Evolutionary conservation across 257 asterid genomes (phyloP).

Genomic region (Apocynum venetum): DNA sequence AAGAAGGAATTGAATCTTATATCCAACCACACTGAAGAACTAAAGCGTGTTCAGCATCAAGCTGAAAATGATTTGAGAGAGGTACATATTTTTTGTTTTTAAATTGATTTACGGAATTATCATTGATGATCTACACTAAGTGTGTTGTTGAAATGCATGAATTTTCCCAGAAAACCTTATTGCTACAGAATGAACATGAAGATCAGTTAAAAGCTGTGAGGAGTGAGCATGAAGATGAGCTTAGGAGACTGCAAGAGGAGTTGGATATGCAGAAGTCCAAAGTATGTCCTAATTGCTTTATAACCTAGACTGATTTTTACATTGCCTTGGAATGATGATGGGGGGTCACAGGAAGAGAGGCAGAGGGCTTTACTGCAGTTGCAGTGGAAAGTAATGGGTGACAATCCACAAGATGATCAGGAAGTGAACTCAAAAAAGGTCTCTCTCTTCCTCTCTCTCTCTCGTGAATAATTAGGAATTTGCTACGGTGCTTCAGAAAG

Average conservation of each 20-base stretch:
- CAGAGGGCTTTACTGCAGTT: slow-evolving; percentile 83
- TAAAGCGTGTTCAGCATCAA: slow-evolving; percentile 54
- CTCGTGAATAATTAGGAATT: background rate
- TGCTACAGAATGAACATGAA: slow-evolving; percentile 77
- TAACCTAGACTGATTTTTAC: slow-evolving; percentile 3
- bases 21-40: slow-evolving; percentile 66
- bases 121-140: slow-evolving; percentile 9
- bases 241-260: slow-evolving; percentile 81
- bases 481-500: background rate
- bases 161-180: slow-evolving; percentile 54
- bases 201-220: slow-evolving; percentile 77
- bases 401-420: slow-evolving; percentile 77
- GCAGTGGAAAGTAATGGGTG: slow-evolving; percentile 95
- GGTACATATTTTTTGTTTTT: slow-evolving; percentile 29
- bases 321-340: slow-evolving; percentile 20
- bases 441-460: background rate
- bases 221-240: slow-evolving; percentile 84
- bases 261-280: slow-evolving; percentile 70
- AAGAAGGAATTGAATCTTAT: slow-evolving; percentile 55
- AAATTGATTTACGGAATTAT: background rate
- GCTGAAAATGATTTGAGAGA: slow-evolving; percentile 85
- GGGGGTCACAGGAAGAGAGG: slow-evolving; percentile 74
- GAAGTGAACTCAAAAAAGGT: slow-evolving; percentile 98
- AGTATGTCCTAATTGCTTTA: slow-evolving; percentile 41
- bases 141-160: slow-evolving; percentile 1